These are phyloP conservation scores for Plasmodium vivax DNA, from an alignment of 169 alveolate species.

Conservation along the genomic window DNA sequence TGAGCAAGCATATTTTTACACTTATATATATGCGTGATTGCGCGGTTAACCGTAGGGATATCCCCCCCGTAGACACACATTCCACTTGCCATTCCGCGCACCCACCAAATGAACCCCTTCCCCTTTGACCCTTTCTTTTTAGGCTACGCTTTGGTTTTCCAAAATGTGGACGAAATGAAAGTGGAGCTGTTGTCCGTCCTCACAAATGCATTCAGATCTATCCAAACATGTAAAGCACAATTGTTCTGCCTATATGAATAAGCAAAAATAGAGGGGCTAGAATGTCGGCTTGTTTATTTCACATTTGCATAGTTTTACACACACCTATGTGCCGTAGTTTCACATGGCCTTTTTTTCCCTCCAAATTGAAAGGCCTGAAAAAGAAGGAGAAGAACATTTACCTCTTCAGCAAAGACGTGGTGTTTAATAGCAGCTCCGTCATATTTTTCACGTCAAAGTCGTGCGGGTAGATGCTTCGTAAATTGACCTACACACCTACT, in stretches of 20 bases:
- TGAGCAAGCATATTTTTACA: neutral
- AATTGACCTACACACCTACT: constrained; percentile 1
- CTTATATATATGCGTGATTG: neutral
- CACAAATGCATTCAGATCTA: constrained; percentile 57
- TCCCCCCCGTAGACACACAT: neutral
- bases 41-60: neutral
- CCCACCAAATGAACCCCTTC: neutral
- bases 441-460: constrained; percentile 57
- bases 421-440: constrained; percentile 48
- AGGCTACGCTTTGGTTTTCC: constrained; percentile 64
- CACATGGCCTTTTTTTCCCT: neutral
- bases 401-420: constrained; percentile 47
- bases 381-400: constrained; percentile 55
- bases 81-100: neutral
- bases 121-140: constrained; percentile 1
- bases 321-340: neutral
- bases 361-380: constrained; percentile 45
- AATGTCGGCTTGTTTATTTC: neutral
- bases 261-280: neutral
- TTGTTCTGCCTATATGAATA: neutral
- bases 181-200: constrained; percentile 49
- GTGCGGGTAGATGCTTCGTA: neutral
- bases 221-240: constrained; percentile 59
- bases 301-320: neutral
- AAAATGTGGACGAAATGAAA: constrained; percentile 52